Evolutionary conservation across 345 rosid genomes (phyloP).

Genomic region (Melastoma malabathricum): DNA sequence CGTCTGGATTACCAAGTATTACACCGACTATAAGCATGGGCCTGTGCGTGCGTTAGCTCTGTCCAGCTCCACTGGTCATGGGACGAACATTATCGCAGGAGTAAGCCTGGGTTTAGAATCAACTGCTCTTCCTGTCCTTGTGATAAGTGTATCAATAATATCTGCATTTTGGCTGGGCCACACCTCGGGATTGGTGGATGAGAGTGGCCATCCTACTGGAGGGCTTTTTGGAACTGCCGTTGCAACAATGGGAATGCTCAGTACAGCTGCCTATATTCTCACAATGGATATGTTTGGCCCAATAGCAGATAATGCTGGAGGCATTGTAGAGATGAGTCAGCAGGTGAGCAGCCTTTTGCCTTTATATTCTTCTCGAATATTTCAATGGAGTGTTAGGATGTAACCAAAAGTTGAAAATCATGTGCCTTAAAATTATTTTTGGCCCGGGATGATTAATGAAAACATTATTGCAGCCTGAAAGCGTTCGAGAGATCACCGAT

Average conservation of each 20-base stretch:
- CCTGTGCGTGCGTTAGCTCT: constrained; percentile 92
- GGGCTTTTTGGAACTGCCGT: constrained; percentile 99
- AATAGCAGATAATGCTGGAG: constrained; percentile 99
- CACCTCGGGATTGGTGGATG: constrained; percentile 88
- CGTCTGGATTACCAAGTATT: constrained; percentile 91
- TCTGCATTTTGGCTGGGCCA: constrained; percentile 92
- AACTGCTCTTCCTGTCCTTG: constrained; percentile 93
- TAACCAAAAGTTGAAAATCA: neutral
- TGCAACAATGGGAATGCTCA: constrained; percentile 99
- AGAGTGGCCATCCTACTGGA: constrained; percentile 69
- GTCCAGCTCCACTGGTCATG: constrained; percentile 95
- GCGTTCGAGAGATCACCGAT: constrained; percentile 96
- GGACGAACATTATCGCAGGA: constrained; percentile 97
- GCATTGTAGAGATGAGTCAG: constrained; percentile 99
- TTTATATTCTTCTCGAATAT: neutral
- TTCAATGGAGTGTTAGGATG: too few relatives aligned
- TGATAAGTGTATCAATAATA: constrained; percentile 67
- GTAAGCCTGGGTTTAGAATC: constrained; percentile 98
- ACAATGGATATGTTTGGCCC: constrained; percentile 99
- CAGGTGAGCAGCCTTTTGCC: constrained; percentile 41
- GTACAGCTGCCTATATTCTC: constrained; percentile 95
- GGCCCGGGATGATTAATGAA: neutral
- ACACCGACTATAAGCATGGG: constrained; percentile 96
- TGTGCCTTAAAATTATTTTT: neutral
- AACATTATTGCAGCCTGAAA: constrained; percentile 3